A percentile compares a stretch with the other conserved stretches of the same genome.
Evolutionary conservation across 163 green algal genomes (phyloP).

Genomic region (Coccomyxa subellipsoidea): DNA sequence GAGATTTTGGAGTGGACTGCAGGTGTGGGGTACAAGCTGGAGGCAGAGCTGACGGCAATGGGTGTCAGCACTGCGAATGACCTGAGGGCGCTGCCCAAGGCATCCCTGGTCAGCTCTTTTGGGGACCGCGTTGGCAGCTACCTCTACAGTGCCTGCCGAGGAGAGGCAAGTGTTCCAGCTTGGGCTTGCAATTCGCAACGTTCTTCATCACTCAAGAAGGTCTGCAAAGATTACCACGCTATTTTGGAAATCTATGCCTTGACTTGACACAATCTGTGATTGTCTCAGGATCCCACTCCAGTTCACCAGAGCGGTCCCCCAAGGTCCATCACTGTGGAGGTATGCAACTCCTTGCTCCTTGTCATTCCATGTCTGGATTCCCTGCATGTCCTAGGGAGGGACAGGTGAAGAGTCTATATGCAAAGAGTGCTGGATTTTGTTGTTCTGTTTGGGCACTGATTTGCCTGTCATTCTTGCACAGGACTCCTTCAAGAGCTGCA

Average conservation of each 20-base stretch:
- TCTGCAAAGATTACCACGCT: too few species aligned
- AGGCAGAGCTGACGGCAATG: conserved; percentile 34
- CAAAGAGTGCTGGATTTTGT: too few species aligned
- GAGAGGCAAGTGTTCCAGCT: conserved; percentile 45
- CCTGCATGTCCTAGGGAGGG: too few species aligned
- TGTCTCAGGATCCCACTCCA: conserved; percentile 22
- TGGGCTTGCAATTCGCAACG: too few species aligned
- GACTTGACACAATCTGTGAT: too few species aligned
- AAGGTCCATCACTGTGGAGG: conserved; percentile 67
- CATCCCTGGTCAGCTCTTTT: conserved; percentile 41
- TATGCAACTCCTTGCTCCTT: background rate
- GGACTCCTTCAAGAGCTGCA: conserved; percentile 70
- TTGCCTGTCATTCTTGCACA: conserved; percentile 25
- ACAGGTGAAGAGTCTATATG: too few species aligned
- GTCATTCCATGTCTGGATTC: background rate
- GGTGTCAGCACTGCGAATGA: conserved; percentile 48
- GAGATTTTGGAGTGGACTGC: background rate
- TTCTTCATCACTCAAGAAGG: too few species aligned
- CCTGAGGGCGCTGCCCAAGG: conserved; percentile 30
- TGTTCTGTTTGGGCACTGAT: too few species aligned
- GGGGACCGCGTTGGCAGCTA: conserved; percentile 43
- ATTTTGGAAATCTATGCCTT: too few species aligned
- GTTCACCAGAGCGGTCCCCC: conserved; percentile 44
- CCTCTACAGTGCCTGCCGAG: conserved; percentile 40
- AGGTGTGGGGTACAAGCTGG: conserved; percentile 59